Percentiles rank a stretch among this genome's conserved stretches.
Conservation (phyloP, 192 early-diverging fungal genomes). For the Rhizophagus clarus region DNA sequence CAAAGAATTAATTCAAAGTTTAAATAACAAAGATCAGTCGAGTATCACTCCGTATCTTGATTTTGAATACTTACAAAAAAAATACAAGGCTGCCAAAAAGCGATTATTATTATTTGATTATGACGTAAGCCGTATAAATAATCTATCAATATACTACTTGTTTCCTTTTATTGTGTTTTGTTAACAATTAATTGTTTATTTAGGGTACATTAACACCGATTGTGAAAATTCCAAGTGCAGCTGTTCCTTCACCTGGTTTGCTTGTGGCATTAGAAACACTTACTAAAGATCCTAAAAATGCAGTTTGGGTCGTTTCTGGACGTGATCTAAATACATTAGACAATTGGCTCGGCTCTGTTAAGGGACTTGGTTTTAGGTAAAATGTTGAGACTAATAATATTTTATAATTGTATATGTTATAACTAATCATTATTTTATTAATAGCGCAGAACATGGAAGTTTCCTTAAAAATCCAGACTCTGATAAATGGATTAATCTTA, state of each 20-base stretch:
- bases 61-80: slow-evolving; percentile 36
- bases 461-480: slow-evolving; percentile 84
- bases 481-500: slow-evolving; percentile 75
- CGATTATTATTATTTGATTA: slow-evolving; percentile 95
- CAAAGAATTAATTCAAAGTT: slow-evolving; percentile 65
- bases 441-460: slow-evolving; percentile 91
- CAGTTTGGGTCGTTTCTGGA: slow-evolving; percentile 91
- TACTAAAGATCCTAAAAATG: slow-evolving; percentile 77
- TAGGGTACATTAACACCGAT: slow-evolving; percentile 95
- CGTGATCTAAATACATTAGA: slow-evolving; percentile 85
- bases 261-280: slow-evolving; percentile 71
- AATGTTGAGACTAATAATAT: neutral
- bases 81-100: slow-evolving; percentile 62
- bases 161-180: neutral
- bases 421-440: neutral
- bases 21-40: slow-evolving; percentile 48
- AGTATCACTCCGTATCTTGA: slow-evolving; percentile 50
- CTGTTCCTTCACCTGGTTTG: slow-evolving; percentile 82
- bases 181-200: neutral
- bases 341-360: slow-evolving; percentile 78
- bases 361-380: slow-evolving; percentile 65
- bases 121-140: slow-evolving; percentile 57
- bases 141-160: neutral
- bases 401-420: neutral
- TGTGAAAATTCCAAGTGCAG: slow-evolving; percentile 77